phyloP scores from a whole-genome alignment of 2,329 filamentous ascomycete species.

The Botrytis deweyae region DNA sequence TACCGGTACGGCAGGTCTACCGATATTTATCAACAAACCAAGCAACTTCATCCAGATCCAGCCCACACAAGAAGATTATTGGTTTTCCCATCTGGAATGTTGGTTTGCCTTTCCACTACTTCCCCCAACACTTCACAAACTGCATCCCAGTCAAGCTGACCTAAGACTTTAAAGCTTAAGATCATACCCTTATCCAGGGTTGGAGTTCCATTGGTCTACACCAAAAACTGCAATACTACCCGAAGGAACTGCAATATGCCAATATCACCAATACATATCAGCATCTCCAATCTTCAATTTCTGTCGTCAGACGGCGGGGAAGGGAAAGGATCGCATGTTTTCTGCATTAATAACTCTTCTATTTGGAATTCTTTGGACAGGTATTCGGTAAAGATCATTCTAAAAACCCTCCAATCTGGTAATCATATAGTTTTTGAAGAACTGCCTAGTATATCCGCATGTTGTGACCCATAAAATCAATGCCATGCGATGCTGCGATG shows the following conservation, averaged over 20 bases:
- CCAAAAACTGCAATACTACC: constrained; percentile 6
- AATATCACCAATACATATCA: constrained; percentile 7
- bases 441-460: constrained; percentile 5
- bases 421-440: not conserved
- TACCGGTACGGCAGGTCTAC: not conserved
- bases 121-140: not conserved
- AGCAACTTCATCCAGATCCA: constrained; percentile 2
- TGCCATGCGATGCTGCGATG: constrained; percentile 9
- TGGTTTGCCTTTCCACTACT: not conserved
- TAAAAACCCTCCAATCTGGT: not conserved
- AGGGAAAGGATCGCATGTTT: constrained; percentile 8
- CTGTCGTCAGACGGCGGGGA: not conserved
- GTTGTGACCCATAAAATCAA: constrained; percentile 10
- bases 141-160: constrained; percentile 1
- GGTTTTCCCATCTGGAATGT: not conserved
- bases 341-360: not conserved
- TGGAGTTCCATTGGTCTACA: not conserved
- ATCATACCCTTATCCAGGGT: constrained; percentile 8
- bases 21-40: not conserved
- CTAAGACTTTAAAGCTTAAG: constrained; percentile 4
- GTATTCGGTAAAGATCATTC: not conserved
- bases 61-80: not conserved
- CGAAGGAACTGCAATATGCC: not conserved
- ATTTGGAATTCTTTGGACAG: constrained; percentile 4
- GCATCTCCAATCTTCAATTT: not conserved